phyloP scores from a whole-genome alignment of 129 eudicot species.

The Pseudognaphalium luteoalbum region DNA sequence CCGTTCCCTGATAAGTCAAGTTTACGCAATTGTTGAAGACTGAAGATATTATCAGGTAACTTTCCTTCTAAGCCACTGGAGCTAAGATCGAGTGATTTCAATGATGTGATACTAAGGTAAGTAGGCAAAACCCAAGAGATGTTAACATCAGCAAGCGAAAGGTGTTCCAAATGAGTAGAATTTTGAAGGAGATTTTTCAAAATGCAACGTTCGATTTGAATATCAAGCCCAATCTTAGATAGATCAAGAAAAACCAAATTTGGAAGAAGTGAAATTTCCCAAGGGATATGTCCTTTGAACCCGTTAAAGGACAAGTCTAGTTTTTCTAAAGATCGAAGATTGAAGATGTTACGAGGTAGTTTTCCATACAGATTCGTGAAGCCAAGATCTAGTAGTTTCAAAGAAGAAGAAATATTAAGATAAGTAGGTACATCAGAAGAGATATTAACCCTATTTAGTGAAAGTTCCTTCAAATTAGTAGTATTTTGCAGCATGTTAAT shows the following conservation, averaged over 20 bases:
- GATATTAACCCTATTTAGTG: not conserved
- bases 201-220: not conserved
- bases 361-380: not conserved
- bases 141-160: not conserved
- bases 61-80: slow-evolving; percentile 22
- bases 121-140: not conserved
- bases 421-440: not conserved
- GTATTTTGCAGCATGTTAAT: not conserved
- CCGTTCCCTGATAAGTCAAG: slow-evolving; percentile 5
- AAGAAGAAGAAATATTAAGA: not conserved
- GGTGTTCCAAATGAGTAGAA: slow-evolving; percentile 15
- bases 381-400: not conserved
- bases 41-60: slow-evolving; percentile 37
- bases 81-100: slow-evolving; percentile 21
- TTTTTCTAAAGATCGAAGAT: not conserved
- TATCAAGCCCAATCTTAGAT: too few species aligned
- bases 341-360: not conserved
- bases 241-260: slow-evolving; percentile 14
- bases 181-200: slow-evolving; percentile 12
- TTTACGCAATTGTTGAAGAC: slow-evolving; percentile 29
- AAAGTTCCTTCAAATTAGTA: not conserved
- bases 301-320: not conserved
- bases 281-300: not conserved
- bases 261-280: not conserved
- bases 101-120: slow-evolving; percentile 14